A percentile compares a stretch with the other conserved stretches of the same genome.
Evolutionary conservation across 169 alveolate species (phyloP).

Genomic region (Plasmodium cynomolgi): DNA sequence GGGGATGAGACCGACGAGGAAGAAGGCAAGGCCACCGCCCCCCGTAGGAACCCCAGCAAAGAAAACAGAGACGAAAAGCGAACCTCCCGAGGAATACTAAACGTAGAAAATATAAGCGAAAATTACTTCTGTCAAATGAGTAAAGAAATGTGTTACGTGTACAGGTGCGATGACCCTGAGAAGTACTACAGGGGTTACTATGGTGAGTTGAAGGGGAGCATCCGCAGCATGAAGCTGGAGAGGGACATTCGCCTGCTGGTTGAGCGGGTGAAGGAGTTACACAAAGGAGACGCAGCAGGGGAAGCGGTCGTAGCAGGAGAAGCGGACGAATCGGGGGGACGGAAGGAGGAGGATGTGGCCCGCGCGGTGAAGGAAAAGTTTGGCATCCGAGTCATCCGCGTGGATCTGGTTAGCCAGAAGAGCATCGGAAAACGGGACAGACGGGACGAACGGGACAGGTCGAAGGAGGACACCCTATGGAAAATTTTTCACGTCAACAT

Average conservation of each 20-base stretch:
- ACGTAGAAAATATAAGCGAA: slow-evolving; percentile 21
- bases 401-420: slow-evolving; percentile 11
- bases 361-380: neutral
- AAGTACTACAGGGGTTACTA: slow-evolving; percentile 32
- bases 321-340: neutral
- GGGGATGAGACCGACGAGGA: neutral
- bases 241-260: neutral
- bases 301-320: neutral
- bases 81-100: neutral
- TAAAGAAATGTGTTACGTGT: slow-evolving; percentile 39
- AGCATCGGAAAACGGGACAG: neutral
- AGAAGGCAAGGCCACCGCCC: neutral
- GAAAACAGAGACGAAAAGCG: neutral
- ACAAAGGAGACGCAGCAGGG: neutral
- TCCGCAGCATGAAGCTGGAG: slow-evolving; percentile 3
- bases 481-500: slow-evolving; percentile 44
- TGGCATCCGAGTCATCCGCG: slow-evolving; percentile 7
- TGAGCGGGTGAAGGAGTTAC: neutral
- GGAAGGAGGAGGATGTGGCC: neutral
- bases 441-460: neutral
- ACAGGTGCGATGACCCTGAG: slow-evolving; percentile 34
- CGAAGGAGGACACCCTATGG: neutral
- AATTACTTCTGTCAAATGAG: slow-evolving; percentile 16
- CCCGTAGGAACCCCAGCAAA: neutral
- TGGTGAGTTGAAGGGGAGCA: neutral